A percentile compares a stretch with the other conserved stretches of the same genome.
phyloP scores from a whole-genome alignment of 1,284 basidiomycete species.

The Ustilago loliicola region DNA sequence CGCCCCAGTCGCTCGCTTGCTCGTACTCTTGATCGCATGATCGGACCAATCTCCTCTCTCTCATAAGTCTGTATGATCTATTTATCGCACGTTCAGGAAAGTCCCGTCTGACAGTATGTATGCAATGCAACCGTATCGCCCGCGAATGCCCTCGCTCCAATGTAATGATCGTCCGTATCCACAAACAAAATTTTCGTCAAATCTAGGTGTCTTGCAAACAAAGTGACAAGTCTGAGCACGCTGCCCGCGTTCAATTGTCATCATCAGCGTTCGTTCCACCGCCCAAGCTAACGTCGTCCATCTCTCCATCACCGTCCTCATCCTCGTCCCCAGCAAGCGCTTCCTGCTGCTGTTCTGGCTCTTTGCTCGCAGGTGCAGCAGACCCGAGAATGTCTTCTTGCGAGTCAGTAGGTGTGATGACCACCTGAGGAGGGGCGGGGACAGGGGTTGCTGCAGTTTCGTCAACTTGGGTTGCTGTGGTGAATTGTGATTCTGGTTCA shows the following conservation, averaged over 20 bases:
- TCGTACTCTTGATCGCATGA: neutral
- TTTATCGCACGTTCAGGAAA: too few species aligned
- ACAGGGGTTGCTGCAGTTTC: neutral
- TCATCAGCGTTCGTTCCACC: constrained; percentile 19
- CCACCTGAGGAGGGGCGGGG: constrained; percentile 29
- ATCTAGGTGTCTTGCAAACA: neutral
- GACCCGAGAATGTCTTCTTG: constrained; percentile 4
- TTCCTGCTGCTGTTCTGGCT: neutral
- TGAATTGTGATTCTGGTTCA: neutral
- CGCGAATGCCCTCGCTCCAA: too few species aligned
- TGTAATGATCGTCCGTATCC: neutral
- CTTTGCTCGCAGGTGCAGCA: neutral
- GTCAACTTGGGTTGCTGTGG: neutral
- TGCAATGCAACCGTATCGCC: neutral
- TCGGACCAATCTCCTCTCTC: too few species aligned
- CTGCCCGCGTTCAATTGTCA: neutral
- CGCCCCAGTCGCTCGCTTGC: neutral
- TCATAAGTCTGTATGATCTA: too few species aligned
- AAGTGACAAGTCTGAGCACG: neutral
- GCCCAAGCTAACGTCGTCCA: constrained; percentile 49
- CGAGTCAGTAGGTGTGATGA: constrained; percentile 40
- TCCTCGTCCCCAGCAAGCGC: neutral
- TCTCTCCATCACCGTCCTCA: constrained; percentile 47
- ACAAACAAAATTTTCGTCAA: neutral
- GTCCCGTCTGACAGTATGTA: too few species aligned